Percentiles rank a stretch among this genome's conserved stretches.
phyloP scores from a whole-genome alignment of 495 filamentous ascomycete species.

The Friedmanniomyces endolithicus region DNA sequence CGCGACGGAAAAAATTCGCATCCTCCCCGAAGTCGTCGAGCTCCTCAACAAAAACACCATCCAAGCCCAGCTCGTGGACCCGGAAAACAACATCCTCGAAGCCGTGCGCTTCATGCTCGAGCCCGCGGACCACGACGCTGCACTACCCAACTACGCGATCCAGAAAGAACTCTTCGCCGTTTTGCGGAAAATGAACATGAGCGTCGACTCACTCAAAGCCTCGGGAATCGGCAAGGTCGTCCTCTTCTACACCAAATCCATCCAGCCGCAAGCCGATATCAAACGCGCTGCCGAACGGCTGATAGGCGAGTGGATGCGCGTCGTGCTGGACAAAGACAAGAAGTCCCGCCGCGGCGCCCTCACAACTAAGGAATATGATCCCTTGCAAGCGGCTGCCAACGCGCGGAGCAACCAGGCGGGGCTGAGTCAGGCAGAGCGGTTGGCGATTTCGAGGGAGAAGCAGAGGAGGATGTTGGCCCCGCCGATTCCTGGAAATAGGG shows the following conservation, averaged over 20 bases:
- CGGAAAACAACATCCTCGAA: slow-evolving; percentile 87
- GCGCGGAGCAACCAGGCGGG: background rate
- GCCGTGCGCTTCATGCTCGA: slow-evolving; percentile 96
- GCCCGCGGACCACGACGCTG: slow-evolving; percentile 72
- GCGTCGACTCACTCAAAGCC: slow-evolving; percentile 76
- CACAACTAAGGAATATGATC: slow-evolving; percentile 43
- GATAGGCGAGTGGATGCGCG: slow-evolving; percentile 86
- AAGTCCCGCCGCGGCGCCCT: slow-evolving; percentile 55
- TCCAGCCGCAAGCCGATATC: slow-evolving; percentile 69
- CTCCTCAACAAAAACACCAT: slow-evolving; percentile 80
- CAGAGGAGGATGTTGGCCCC: slow-evolving; percentile 60
- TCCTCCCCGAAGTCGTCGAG: slow-evolving; percentile 82
- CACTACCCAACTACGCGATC: slow-evolving; percentile 88
- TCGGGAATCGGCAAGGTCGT: slow-evolving; percentile 93
- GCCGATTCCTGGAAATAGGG: slow-evolving; percentile 53
- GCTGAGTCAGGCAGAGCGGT: slow-evolving; percentile 10
- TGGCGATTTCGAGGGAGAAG: slow-evolving; percentile 43
- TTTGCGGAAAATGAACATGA: slow-evolving; percentile 66
- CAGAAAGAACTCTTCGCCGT: slow-evolving; percentile 85
- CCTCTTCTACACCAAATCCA: slow-evolving; percentile 91
- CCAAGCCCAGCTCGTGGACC: slow-evolving; percentile 71
- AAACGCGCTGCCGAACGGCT: slow-evolving; percentile 86
- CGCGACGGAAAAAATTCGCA: slow-evolving; percentile 83
- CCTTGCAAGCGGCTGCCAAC: slow-evolving; percentile 7
- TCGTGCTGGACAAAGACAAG: slow-evolving; percentile 92